Base-by-base conservation (phyloP, 2,329 filamentous ascomycete species). In the Teratosphaeria gauchensis region DNA sequence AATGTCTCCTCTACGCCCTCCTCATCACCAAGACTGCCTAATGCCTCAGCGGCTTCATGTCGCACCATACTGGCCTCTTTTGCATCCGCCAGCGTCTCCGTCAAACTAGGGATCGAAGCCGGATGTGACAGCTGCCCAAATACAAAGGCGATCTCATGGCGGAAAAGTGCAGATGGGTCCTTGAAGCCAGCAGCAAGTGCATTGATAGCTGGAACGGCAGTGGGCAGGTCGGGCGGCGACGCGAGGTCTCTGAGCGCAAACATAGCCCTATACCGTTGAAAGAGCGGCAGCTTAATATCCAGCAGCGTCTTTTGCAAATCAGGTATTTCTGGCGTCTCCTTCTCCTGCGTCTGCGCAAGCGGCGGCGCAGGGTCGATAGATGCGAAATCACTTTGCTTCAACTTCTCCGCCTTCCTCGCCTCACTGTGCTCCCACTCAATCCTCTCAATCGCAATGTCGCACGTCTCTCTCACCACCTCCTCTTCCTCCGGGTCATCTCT, bases 61-160 rank as follows among this genome's bases (percentile, higher is more conserved):
- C 94, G 86, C 58, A 99, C 94, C 94, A 99, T 99, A 69, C 92
- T 91, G 28, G 84, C 88, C 77, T 99, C 94, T 58, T 89, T 80
- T 54, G 83, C 77, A 72, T 99, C 82, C 68, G 88, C 88, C 60
- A 99, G 79, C 1, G 89, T 85, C 56, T 83, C 84, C 16, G 88
- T 87, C 59, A 99, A 82, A 60, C 90, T 90, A 3, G 94, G 92
- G 65, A 99, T 96, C 1, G 91, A 96, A n/a, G 92, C 92, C 1
- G 94, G 94, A 71, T 99, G 94, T 58, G 89, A 91, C 56, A 99
- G 81, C 74, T 99, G 94, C 58, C 94, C 94, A 67, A 99, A 99
- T 14, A 99, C 94, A 72, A 99, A 99, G 14, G 94, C 94, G 64
- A 99, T 91, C 73, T 99, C 94, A 77, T 99, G 94, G 65, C 94